Base-by-base conservation (phyloP, 768 basidiomycete species). In the Boletus subcaerulescens region DNA sequence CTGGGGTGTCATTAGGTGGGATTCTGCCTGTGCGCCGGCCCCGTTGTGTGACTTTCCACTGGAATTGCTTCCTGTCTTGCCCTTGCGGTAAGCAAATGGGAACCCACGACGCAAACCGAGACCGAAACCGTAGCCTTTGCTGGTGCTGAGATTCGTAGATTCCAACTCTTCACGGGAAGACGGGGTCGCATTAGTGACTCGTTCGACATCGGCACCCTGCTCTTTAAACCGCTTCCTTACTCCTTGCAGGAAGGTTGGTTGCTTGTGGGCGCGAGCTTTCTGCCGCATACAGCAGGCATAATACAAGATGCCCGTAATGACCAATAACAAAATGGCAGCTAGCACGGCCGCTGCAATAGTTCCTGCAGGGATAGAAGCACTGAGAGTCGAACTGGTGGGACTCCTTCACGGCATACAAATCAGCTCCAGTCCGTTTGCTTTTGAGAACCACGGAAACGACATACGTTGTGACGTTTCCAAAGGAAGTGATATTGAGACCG, bases 291-390 rank as follows among this genome's bases (percentile, higher is more conserved):
- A 66, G 47, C 76, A 71, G 53, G 77, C 73, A 58, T 72, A 80
- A 56, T 77, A 76, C 2, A 82, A 63, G 14, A 68, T 67, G 45
- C 71, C 70, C 10, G 78, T 54, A 5, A 83, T 55, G 29, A 85
- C 50, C 60, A 83, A 73, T 26, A 78, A 76, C 10, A 89, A 71
- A 18, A 82, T 65, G 20, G 77, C 76, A 3, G 81, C 85, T 3
- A 90, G 74, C 11, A 77, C 78, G 31, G 87, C 73, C 0, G 86
- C 88, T 18, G 86, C 87, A 50, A 88, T 82, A 2, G 86, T 83
- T 41, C 87, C 86, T 56, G 72, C 71, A 2, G 80, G 55, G 18
- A 76, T 70, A 2, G 76, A 69, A 33, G 47, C 49, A 32, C 53
- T 47, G 36, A 52, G 54, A 4, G 60, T 53, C 7, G 59, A 38